phyloP scores from a whole-genome alignment of 768 basidiomycete genomes.

The Serendipita sp. region DNA sequence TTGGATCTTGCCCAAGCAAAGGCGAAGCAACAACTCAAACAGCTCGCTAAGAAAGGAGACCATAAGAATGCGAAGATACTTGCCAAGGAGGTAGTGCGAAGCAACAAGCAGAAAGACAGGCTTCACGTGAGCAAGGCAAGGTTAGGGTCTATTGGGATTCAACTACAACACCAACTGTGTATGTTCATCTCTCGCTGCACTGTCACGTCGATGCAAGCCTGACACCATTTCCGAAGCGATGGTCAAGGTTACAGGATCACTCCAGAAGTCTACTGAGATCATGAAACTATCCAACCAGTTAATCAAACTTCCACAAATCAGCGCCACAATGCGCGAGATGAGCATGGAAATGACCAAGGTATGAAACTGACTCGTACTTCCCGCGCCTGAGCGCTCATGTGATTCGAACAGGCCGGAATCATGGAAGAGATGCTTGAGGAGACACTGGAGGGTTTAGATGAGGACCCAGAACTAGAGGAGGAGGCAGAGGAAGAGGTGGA shows the following conservation, averaged over 20 bases:
- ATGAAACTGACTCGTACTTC: slow-evolving; percentile 14
- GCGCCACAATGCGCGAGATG: slow-evolving; percentile 90
- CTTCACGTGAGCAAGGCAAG: slow-evolving; percentile 86
- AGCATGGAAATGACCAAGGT: slow-evolving; percentile 99
- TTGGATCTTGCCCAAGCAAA: slow-evolving; percentile 72
- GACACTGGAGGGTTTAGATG: slow-evolving; percentile 65
- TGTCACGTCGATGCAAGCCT: not conserved
- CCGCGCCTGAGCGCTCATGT: not conserved
- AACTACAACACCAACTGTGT: slow-evolving; percentile 88
- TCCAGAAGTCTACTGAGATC: slow-evolving; percentile 96
- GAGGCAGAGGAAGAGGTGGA: slow-evolving; percentile 97
- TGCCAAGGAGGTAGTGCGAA: slow-evolving; percentile 87
- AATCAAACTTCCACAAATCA: slow-evolving; percentile 82
- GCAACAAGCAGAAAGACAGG: slow-evolving; percentile 85
- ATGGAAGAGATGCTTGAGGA: slow-evolving; percentile 98
- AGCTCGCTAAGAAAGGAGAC: slow-evolving; percentile 81
- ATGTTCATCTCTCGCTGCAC: slow-evolving; percentile 18
- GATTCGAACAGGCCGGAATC: slow-evolving; percentile 61
- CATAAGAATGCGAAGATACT: slow-evolving; percentile 84
- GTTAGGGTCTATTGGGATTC: slow-evolving; percentile 76
- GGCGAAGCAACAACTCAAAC: slow-evolving; percentile 66
- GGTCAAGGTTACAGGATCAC: slow-evolving; percentile 90
- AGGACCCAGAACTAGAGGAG: slow-evolving; percentile 88
- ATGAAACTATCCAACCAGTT: slow-evolving; percentile 96
- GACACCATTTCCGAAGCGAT: slow-evolving; percentile 43